Conservation (phyloP, 805 yeast species). For the Kodamaea kaohsiungensis region DNA sequence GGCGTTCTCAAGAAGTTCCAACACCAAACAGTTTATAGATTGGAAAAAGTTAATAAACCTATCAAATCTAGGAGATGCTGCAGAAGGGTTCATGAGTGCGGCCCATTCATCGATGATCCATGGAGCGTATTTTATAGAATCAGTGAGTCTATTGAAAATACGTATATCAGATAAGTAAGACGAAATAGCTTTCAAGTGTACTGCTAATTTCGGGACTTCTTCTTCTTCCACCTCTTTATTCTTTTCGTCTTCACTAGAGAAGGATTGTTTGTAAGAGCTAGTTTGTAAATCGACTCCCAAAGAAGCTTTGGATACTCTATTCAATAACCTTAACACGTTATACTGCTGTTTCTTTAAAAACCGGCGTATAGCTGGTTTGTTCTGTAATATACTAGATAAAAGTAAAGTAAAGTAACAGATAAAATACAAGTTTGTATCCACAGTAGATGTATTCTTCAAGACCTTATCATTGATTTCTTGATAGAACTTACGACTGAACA, state of each 20-base stretch:
- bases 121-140: slow-evolving; percentile 43
- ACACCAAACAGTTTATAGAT: slow-evolving; percentile 40
- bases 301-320: slow-evolving; percentile 4
- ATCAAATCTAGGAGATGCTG: slow-evolving; percentile 27
- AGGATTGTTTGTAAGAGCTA: slow-evolving; percentile 14
- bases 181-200: slow-evolving; percentile 36
- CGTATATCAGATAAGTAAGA: slow-evolving; percentile 42
- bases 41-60: slow-evolving; percentile 39
- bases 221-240: slow-evolving; percentile 4
- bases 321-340: slow-evolving; percentile 20
- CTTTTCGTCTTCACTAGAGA: slow-evolving; percentile 6
- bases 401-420: slow-evolving; percentile 44
- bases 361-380: slow-evolving; percentile 32
- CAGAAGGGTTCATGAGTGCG: slow-evolving; percentile 27
- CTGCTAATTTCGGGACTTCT: slow-evolving; percentile 23
- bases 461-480: slow-evolving; percentile 43
- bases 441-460: slow-evolving; percentile 31
- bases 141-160: slow-evolving; percentile 43
- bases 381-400: slow-evolving; percentile 36
- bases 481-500: slow-evolving; percentile 41
- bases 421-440: slow-evolving; percentile 43
- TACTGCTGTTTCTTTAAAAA: slow-evolving; percentile 29
- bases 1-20: slow-evolving; percentile 43
- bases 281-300: slow-evolving; percentile 18
- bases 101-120: slow-evolving; percentile 44